Base-by-base conservation (phyloP, 1,139 yeast genomes). In the Arxiozyma telluris region DNA sequence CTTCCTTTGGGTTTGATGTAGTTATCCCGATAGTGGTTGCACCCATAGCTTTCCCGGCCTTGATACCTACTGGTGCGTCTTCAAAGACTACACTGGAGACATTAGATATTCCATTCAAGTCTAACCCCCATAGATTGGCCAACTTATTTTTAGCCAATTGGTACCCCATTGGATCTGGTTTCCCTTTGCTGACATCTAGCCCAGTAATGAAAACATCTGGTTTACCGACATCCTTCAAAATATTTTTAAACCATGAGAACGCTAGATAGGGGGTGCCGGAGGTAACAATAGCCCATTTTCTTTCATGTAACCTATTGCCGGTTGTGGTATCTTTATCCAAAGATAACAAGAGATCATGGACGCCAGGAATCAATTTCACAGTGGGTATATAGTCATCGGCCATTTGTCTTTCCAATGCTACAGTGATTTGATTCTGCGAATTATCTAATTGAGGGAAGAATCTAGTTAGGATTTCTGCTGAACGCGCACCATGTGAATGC, bases 1-100 rank as follows among this genome's bases (percentile, higher is more conserved):
- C 75, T 60, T 78, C 80, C 49, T 86, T 80, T 57, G 75, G 79
- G 67, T 82, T 84, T 48, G 89, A 81, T 50, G 90, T 81, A 59
- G 89, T 83, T 69, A 86, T 82, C 59, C 90, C 93, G 58, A 85
- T 80, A 57, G 83, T 82, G 65, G 76, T 73, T 60, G 91, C 89
- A 58, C 90, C 91, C 47, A 89, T 87, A 56, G 78, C 84, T 68
- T 82, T 81, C 64, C 93, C 93, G 44, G 93, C 91, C 60, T 77
- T 71, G 61, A 85, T 82, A 62, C 93, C 93, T 49, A 88, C 89
- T 47, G 90, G 90, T 50, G 91, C 90, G 68, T 85, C 93, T 73
- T 85, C 93, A 66, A 85, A 85, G n/a, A 86, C 91, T 39, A 84
- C 83, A 60, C 76, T 77, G 60, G 73, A 70, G 55, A 65, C 56